These are phyloP conservation scores for Botryotinia globosa DNA, from an alignment of 2,329 filamentous ascomycete genomes.

Conservation along the genomic window DNA sequence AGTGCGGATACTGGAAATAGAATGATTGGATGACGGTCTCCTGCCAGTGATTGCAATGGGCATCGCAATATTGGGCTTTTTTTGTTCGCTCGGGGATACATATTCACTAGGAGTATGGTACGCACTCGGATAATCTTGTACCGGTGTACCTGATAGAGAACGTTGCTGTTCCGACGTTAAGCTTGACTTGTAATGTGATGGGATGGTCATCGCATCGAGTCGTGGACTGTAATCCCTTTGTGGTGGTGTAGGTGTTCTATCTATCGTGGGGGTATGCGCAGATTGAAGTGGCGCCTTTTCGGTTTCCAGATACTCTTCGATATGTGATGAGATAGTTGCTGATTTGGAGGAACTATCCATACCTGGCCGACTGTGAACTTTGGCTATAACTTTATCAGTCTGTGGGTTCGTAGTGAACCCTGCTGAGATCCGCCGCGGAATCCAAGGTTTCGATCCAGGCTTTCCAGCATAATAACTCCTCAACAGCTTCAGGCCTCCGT, in stretches of 20 bases:
- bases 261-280: background rate
- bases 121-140: background rate
- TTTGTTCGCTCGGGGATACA: background rate
- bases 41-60: background rate
- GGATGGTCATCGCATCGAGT: conserved; percentile 7
- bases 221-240: conserved; percentile 12
- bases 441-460: conserved; percentile 28
- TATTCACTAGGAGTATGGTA: conserved; percentile 15
- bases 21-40: conserved; percentile 11
- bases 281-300: conserved; percentile 18
- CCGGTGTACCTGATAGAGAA: conserved; percentile 9
- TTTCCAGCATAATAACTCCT: conserved; percentile 41
- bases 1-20: background rate
- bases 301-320: conserved; percentile 31
- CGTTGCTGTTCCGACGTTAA: conserved; percentile 23
- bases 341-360: conserved; percentile 27
- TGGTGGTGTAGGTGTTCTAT: conserved; percentile 7
- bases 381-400: conserved; percentile 20
- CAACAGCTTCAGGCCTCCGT: conserved; percentile 54
- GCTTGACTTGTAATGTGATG: conserved; percentile 19
- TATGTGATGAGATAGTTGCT: conserved; percentile 26
- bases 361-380: conserved; percentile 26
- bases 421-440: conserved; percentile 21
- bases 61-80: background rate
- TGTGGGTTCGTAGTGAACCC: conserved; percentile 9